These are phyloP conservation scores for Aspergillus sp. DNA, from an alignment of 2,329 filamentous ascomycete species.

Conservation along the genomic window DNA sequence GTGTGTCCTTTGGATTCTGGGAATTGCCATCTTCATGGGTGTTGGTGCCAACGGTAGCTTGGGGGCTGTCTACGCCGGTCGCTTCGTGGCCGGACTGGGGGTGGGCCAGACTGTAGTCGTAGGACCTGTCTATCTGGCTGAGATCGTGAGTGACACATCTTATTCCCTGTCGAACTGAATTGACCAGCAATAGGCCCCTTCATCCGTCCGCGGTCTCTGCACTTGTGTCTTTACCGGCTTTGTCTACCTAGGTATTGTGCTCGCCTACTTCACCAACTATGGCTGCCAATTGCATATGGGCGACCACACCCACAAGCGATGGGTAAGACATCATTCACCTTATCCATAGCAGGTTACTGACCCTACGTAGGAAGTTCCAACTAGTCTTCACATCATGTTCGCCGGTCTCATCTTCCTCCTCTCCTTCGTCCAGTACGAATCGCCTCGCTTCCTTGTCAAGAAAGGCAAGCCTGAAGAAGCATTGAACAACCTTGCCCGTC, in stretches of 20 bases:
- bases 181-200: constrained; percentile 50
- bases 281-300: constrained; percentile 58
- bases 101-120: constrained; percentile 48
- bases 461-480: constrained; percentile 57
- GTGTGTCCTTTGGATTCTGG: constrained; percentile 46
- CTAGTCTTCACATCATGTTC: constrained; percentile 76
- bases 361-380: constrained; percentile 57
- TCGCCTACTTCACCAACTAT: constrained; percentile 76
- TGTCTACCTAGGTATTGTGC: constrained; percentile 76
- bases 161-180: background rate
- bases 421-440: constrained; percentile 69
- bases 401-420: constrained; percentile 70
- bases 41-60: constrained; percentile 43
- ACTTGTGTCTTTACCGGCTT: constrained; percentile 70
- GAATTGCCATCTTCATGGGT: constrained; percentile 49
- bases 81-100: constrained; percentile 49
- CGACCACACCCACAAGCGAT: constrained; percentile 45
- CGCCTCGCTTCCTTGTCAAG: constrained; percentile 71
- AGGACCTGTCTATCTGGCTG: constrained; percentile 70
- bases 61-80: constrained; percentile 46
- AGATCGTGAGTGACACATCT: constrained; percentile 52
- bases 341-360: constrained; percentile 10
- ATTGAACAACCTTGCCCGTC: constrained; percentile 47
- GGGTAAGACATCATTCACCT: constrained; percentile 47
- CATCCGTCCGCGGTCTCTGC: constrained; percentile 70